These are phyloP conservation scores for Arachis monticola DNA, from an alignment of 331 rosid genomes.

Conservation along the genomic window DNA sequence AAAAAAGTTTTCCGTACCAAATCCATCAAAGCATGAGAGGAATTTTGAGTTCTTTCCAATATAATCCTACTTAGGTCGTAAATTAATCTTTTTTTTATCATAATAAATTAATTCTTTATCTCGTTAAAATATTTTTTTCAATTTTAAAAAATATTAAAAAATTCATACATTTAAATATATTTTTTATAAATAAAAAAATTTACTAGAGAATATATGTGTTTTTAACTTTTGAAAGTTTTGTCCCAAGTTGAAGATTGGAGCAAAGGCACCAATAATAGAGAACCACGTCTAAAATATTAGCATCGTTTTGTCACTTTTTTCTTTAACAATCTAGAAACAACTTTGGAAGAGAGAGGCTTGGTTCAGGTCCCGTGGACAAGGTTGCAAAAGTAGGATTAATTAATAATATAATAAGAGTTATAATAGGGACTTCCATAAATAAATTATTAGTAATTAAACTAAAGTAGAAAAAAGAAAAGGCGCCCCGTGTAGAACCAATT, in stretches of 20 bases:
- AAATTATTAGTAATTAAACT: too few species aligned
- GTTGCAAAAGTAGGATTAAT: constrained; percentile 45
- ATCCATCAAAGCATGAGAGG: constrained; percentile 35
- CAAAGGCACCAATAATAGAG: constrained; percentile 40
- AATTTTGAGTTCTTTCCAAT: constrained; percentile 26
- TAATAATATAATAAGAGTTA: constrained; percentile 40
- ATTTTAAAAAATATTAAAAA: too few species aligned
- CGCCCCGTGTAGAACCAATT: constrained; percentile 52
- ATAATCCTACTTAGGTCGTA: constrained; percentile 49
- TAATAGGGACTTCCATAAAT: constrained; percentile 32
- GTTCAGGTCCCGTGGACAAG: constrained; percentile 76
- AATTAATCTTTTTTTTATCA: constrained; percentile 11
- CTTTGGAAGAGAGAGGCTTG: constrained; percentile 39
- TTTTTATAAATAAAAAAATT: too few species aligned
- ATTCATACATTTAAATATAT: too few species aligned
- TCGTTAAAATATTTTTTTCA: too few species aligned
- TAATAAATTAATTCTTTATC: not conserved
- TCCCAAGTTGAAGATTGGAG: constrained; percentile 50
- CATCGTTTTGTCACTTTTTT: constrained; percentile 43
- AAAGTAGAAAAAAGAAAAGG: constrained; percentile 19
- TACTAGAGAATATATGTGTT: not conserved
- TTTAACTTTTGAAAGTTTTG: constrained; percentile 39
- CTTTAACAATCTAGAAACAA: constrained; percentile 63
- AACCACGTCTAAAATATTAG: constrained; percentile 51
- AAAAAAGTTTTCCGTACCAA: constrained; percentile 54